A percentile compares a stretch with the other conserved stretches of the same genome.
These are phyloP conservation scores for Neurospora sublineolata DNA, from an alignment of 495 filamentous ascomycete genomes.

Conservation along the genomic window DNA sequence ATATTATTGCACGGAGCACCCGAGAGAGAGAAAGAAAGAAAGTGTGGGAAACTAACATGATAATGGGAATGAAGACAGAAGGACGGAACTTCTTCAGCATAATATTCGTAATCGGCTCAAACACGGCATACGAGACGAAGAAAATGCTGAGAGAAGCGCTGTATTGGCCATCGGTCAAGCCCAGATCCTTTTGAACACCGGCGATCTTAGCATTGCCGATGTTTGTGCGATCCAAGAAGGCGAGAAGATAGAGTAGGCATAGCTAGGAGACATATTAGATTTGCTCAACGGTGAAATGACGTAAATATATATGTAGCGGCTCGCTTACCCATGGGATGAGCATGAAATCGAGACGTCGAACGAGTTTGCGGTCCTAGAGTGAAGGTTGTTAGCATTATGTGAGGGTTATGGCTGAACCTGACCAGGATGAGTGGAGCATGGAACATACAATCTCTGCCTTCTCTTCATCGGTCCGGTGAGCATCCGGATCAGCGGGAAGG, in stretches of 20 bases:
- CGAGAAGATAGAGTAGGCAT: slow-evolving; percentile 71
- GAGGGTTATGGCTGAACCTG: neutral
- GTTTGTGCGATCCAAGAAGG: slow-evolving; percentile 74
- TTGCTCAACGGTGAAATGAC: neutral
- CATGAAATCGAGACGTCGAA: slow-evolving; percentile 58
- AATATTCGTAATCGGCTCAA: slow-evolving; percentile 81
- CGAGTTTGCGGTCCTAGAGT: slow-evolving; percentile 49
- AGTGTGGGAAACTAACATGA: slow-evolving; percentile 44
- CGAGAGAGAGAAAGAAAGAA: neutral
- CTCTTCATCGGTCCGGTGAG: slow-evolving; percentile 55
- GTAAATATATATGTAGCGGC: neutral
- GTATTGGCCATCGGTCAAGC: slow-evolving; percentile 48
- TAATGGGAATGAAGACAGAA: slow-evolving; percentile 49
- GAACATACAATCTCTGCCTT: slow-evolving; percentile 50
- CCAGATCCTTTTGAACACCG: slow-evolving; percentile 51
- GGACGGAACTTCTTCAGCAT: slow-evolving; percentile 63
- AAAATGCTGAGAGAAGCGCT: slow-evolving; percentile 74
- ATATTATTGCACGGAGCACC: neutral
- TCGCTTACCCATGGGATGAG: slow-evolving; percentile 59
- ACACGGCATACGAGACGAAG: slow-evolving; percentile 81
- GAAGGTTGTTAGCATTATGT: neutral
- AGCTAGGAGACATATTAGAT: slow-evolving; percentile 31
- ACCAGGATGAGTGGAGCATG: neutral
- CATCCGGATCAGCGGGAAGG: slow-evolving; percentile 48
- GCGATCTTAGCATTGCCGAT: slow-evolving; percentile 86